These are phyloP conservation scores for Verticillium alfalfae DNA, from an alignment of 2,329 filamentous ascomycete genomes.

Conservation along the genomic window DNA sequence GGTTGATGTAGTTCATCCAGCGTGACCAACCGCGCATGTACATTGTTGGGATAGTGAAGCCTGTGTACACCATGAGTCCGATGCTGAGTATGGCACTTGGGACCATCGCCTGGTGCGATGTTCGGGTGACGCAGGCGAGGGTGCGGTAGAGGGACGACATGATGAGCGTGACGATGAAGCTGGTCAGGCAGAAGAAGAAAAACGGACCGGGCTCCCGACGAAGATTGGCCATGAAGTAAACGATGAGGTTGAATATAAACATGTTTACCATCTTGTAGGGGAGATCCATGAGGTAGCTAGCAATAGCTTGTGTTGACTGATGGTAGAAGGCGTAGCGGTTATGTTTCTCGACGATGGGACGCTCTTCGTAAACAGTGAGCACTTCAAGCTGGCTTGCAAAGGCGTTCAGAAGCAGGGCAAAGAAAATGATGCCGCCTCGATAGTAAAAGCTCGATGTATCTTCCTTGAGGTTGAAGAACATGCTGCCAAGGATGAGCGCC, in stretches of 20 bases:
- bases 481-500: constrained; percentile 54
- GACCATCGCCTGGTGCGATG: constrained; percentile 31
- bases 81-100: constrained; percentile 46
- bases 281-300: constrained; percentile 53
- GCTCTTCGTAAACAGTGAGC: constrained; percentile 14
- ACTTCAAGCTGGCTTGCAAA: constrained; percentile 17
- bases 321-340: constrained; percentile 22
- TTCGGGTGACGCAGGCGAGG: constrained; percentile 15
- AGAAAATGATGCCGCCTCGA: constrained; percentile 17
- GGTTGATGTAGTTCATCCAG: constrained; percentile 52
- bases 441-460: constrained; percentile 51
- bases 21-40: constrained; percentile 37
- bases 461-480: constrained; percentile 56
- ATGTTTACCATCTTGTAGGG: constrained; percentile 33
- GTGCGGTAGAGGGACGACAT: constrained; percentile 20
- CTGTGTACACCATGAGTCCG: constrained; percentile 42
- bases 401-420: constrained; percentile 22
- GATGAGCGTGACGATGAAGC: constrained; percentile 23
- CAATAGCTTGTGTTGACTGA: constrained; percentile 24
- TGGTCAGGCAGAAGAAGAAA: constrained; percentile 49
- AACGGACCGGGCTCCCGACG: constrained; percentile 52
- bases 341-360: constrained; percentile 20
- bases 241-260: constrained; percentile 42
- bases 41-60: constrained; percentile 28
- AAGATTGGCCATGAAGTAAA: constrained; percentile 64